These are phyloP conservation scores for Candida ulmi DNA, from an alignment of 805 yeast species.

Conservation along the genomic window DNA sequence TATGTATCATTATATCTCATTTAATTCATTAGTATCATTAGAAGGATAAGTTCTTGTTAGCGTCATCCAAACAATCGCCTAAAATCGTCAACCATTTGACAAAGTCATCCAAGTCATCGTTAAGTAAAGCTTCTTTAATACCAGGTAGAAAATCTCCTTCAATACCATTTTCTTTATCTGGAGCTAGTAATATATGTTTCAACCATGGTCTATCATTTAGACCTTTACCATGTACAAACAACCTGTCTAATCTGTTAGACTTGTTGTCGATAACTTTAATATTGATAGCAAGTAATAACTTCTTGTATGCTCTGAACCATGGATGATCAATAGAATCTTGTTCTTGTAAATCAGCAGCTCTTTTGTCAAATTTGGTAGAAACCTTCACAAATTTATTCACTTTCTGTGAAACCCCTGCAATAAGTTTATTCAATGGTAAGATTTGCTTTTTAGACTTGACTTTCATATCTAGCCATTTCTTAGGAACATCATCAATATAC, in stretches of 20 bases:
- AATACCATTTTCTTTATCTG: conserved; percentile 46
- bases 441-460: conserved; percentile 1
- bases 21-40: neutral
- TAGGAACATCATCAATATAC: conserved; percentile 21
- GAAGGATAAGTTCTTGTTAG: conserved; percentile 4
- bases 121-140: conserved; percentile 47
- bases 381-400: conserved; percentile 3
- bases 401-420: conserved; percentile 3
- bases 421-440: neutral
- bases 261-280: conserved; percentile 50
- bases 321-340: conserved; percentile 64
- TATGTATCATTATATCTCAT: too few species aligned
- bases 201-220: conserved; percentile 50
- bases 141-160: conserved; percentile 55
- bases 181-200: conserved; percentile 59
- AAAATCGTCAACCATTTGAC: conserved; percentile 8
- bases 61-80: conserved; percentile 1
- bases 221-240: conserved; percentile 44
- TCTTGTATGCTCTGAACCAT: conserved; percentile 62
- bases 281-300: conserved; percentile 52
- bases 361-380: conserved; percentile 38
- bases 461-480: conserved; percentile 23
- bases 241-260: conserved; percentile 48
- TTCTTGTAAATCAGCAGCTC: conserved; percentile 40
- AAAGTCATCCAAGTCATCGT: conserved; percentile 33